Base-by-base conservation (phyloP, 176 grass and related monocot species). In the Hordeum marinum region DNA sequence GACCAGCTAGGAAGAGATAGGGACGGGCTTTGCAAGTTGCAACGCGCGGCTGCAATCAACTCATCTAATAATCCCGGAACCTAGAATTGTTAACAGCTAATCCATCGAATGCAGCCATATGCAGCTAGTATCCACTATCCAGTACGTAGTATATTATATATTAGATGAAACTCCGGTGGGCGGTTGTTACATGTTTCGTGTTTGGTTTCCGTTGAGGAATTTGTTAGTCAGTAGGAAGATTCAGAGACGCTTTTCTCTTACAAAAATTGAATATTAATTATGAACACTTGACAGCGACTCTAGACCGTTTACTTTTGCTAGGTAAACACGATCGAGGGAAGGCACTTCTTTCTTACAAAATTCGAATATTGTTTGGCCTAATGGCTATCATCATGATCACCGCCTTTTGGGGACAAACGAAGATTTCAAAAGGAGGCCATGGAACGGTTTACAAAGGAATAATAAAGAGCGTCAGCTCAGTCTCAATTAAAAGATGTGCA, bases 391-490 rank as follows among this genome's bases (percentile, higher is more conserved):
- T 83, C 31, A 5, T 84, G 5, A 72, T 72, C 61, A 79, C 50
- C 13, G 36, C 43, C 17, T 64, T 39, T 3, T 63, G n/a, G 0
- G 42, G 55, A 24, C 37, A 79, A 0, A 41, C 84, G 42, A 32
- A 79, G 5, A 3, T 83, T 83, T 40, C 65, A 88, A 64, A 79
- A 18, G n/a, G 91, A 66, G 80, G 91, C 0, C 62, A 92, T 9
- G 90, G 86, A 1, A 83, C 62, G 0, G 85, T 91, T 1, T 91
- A 84, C 15, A 87, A 84, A 70, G 89, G 89, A 10, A 71, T 36
- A 18, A 24, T 71, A 3, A 83, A 78, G 41, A 42, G 7, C 11
- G 24, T 52, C 11, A 5, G 63, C 29, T 1, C 0, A 3, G 40
- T 83, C 11, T 74, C 86, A 1, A 24, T 83, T 2, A 88, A 88